Conservation (phyloP, 2,329 filamentous ascomycete genomes). For the Lasiodiplodia sp. region DNA sequence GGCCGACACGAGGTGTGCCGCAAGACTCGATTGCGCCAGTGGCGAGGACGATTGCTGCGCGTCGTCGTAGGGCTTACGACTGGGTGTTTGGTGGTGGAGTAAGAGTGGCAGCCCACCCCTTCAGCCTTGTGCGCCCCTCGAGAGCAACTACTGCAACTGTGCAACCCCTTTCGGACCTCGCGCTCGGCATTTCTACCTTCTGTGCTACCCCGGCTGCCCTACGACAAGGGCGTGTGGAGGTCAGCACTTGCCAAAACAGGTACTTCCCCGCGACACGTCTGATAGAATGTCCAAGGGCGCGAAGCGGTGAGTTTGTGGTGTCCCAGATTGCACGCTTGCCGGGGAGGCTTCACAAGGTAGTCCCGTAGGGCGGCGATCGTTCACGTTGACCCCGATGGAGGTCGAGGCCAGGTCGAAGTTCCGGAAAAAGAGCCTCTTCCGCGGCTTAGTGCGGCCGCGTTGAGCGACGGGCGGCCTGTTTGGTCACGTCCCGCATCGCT, state of each 20-base stretch:
- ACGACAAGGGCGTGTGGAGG: constrained; percentile 10
- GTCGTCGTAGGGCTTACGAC: constrained; percentile 21
- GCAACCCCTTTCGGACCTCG: constrained; percentile 19
- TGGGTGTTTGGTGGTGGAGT: not conserved
- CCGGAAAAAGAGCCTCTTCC: constrained; percentile 18
- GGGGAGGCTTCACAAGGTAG: too few relatives aligned
- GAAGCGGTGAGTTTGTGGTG: constrained; percentile 13
- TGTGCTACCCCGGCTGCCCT: constrained; percentile 13
- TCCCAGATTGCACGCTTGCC: constrained; percentile 1
- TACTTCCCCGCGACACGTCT: constrained; percentile 19
- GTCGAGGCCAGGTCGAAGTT: not conserved
- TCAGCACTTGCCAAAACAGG: constrained; percentile 20
- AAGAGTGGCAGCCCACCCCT: not conserved
- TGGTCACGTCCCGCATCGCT: constrained; percentile 27
- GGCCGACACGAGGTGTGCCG: not conserved
- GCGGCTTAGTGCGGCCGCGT: constrained; percentile 12
- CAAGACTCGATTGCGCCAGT: not conserved
- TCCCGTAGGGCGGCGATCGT: not conserved
- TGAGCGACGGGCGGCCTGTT: constrained; percentile 18
- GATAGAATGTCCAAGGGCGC: not conserved
- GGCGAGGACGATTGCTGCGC: not conserved
- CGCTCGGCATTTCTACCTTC: constrained; percentile 9
- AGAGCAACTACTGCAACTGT: constrained; percentile 1
- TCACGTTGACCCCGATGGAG: not conserved
- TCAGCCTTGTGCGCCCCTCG: constrained; percentile 23